phyloP scores from a whole-genome alignment of 202 grass and related monocot genomes.

The Eragrostis tef region DNA sequence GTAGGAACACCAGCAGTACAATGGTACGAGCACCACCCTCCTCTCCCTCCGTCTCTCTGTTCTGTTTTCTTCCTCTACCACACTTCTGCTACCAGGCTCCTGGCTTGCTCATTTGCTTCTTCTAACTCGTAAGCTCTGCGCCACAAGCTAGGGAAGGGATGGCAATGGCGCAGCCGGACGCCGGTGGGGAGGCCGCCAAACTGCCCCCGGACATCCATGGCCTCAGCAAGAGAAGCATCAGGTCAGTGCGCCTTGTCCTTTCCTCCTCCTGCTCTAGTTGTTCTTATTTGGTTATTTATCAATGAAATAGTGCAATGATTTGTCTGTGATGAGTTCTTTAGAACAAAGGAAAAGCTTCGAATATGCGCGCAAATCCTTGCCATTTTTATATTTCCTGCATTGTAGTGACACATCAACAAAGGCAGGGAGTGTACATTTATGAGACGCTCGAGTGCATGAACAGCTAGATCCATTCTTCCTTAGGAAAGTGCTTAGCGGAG shows the following conservation, averaged over 20 bases:
- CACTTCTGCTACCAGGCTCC: not conserved
- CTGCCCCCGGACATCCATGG: constrained; percentile 30
- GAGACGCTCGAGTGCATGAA: not conserved
- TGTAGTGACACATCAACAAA: not conserved
- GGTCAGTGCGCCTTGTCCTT: not conserved
- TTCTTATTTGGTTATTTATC: not conserved
- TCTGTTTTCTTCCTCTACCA: not conserved
- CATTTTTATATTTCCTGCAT: not conserved
- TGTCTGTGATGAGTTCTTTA: not conserved
- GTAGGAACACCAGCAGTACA: not conserved
- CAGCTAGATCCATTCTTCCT: not conserved
- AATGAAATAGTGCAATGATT: not conserved
- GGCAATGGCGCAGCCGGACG: not conserved
- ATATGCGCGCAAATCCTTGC: not conserved
- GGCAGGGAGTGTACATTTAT: not conserved
- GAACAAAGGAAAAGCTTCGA: not conserved
- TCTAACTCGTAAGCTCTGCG: not conserved
- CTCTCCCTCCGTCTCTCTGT: constrained; percentile 2
- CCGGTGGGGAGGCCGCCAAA: not conserved
- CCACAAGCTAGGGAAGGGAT: not conserved
- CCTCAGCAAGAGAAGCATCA: not conserved
- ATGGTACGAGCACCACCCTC: not conserved
- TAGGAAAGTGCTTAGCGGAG: not conserved
- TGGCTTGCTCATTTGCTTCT: not conserved
- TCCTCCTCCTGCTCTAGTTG: not conserved